phyloP scores from a whole-genome alignment of 2,329 filamentous ascomycete species.

The Microsporum canis region DNA sequence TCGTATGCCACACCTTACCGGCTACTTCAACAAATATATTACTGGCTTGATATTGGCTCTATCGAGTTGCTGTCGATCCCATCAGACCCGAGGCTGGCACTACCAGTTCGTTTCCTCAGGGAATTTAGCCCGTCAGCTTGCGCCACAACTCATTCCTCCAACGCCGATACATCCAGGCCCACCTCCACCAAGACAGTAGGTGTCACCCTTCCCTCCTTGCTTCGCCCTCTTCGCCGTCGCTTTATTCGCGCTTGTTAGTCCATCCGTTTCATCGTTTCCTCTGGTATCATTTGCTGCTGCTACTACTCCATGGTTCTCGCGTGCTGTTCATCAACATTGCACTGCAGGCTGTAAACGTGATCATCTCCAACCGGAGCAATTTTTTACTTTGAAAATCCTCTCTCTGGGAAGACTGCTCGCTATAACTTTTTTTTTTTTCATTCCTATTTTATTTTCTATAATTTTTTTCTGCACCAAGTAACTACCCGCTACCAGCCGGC shows the following conservation, averaged over 20 bases:
- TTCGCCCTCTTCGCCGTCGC: constrained; percentile 3
- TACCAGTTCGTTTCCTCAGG: neutral
- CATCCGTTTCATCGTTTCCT: constrained; percentile 1
- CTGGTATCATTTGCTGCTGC: neutral
- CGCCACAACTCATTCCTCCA: constrained; percentile 5
- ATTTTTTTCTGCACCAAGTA: neutral
- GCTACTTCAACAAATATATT: neutral
- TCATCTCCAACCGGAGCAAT: neutral
- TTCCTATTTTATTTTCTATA: neutral
- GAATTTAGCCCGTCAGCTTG: constrained; percentile 6
- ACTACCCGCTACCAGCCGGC: neutral
- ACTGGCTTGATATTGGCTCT: neutral
- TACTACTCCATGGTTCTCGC: neutral
- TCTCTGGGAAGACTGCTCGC: neutral
- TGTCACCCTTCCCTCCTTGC: constrained; percentile 2
- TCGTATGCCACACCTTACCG: neutral
- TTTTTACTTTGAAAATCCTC: neutral
- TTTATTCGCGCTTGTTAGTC: neutral
- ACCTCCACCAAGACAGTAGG: neutral
- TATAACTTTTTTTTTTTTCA: neutral
- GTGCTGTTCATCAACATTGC: constrained; percentile 1
- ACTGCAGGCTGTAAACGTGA: constrained; percentile 1
- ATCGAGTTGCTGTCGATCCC: neutral
- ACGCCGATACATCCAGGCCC: constrained; percentile 3
- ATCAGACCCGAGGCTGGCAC: constrained; percentile 3